A percentile compares a stretch with the other conserved stretches of the same genome.
These are phyloP conservation scores for Tremella yokohamensis DNA, from an alignment of 768 basidiomycete genomes.

Conservation along the genomic window DNA sequence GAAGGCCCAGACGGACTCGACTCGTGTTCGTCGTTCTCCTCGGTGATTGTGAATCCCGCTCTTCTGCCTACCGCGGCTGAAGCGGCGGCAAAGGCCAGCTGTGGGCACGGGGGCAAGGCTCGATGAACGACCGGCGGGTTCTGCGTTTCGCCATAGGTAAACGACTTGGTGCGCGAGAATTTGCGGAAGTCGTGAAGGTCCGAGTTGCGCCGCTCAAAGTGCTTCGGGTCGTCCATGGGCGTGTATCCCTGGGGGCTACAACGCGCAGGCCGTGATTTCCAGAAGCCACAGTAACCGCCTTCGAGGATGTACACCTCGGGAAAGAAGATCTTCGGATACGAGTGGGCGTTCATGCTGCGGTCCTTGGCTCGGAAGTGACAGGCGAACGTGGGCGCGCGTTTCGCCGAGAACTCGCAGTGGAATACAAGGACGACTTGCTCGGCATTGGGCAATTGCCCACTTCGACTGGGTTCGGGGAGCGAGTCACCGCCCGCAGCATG, in stretches of 20 bases:
- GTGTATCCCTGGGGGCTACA: slow-evolving; percentile 83
- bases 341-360: slow-evolving; percentile 77
- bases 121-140: slow-evolving; percentile 19
- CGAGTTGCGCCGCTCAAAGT: slow-evolving; percentile 72
- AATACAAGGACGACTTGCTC: slow-evolving; percentile 86
- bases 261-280: slow-evolving; percentile 58
- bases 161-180: slow-evolving; percentile 85
- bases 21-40: slow-evolving; percentile 66
- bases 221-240: slow-evolving; percentile 88
- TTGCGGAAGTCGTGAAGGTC: slow-evolving; percentile 90
- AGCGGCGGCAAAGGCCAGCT: slow-evolving; percentile 46
- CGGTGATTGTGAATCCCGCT: slow-evolving; percentile 52
- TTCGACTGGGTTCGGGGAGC: slow-evolving; percentile 54
- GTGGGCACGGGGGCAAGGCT: slow-evolving; percentile 30
- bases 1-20: slow-evolving; percentile 49
- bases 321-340: slow-evolving; percentile 88
- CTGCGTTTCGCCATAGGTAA: slow-evolving; percentile 75
- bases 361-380: slow-evolving; percentile 90
- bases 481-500: slow-evolving; percentile 47
- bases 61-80: slow-evolving; percentile 52
- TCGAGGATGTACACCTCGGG: slow-evolving; percentile 96
- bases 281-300: slow-evolving; percentile 92
- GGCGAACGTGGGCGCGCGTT: slow-evolving; percentile 93
- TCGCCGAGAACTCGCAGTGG: slow-evolving; percentile 96
- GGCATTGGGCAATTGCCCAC: slow-evolving; percentile 60